phyloP scores from a whole-genome alignment of 495 filamentous ascomycete species.

The Hypomontagnella monticulosa region DNA sequence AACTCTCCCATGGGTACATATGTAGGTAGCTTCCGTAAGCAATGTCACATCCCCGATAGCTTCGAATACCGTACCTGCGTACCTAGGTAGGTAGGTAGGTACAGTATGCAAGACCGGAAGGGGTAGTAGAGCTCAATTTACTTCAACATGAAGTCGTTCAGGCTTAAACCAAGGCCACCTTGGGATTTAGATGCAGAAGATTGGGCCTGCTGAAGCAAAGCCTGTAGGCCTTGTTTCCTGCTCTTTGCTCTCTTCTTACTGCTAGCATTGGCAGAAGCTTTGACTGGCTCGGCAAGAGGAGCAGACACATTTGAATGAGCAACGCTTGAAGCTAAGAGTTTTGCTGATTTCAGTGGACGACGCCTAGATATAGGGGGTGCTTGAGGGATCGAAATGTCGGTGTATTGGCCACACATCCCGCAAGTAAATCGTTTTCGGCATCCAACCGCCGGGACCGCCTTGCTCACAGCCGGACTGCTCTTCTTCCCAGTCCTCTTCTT shows the following conservation, averaged over 20 bases:
- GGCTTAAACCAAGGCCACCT: conserved; percentile 56
- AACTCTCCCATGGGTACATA: conserved; percentile 10
- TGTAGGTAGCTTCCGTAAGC: conserved; percentile 25
- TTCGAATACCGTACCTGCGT: background rate
- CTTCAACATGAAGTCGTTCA: conserved; percentile 63
- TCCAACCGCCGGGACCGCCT: background rate
- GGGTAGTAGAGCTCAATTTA: conserved; percentile 37
- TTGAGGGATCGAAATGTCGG: conserved; percentile 48
- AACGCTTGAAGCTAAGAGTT: background rate
- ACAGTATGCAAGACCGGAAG: background rate
- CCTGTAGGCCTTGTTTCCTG: conserved; percentile 63
- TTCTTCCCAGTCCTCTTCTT: conserved; percentile 22
- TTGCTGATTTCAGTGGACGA: conserved; percentile 9
- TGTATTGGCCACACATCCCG: conserved; percentile 53
- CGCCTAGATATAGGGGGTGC: conserved; percentile 48
- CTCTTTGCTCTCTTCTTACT: conserved; percentile 65
- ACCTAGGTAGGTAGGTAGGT: background rate
- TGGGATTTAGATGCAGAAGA: conserved; percentile 44
- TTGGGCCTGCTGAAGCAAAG: conserved; percentile 57
- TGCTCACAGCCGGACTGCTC: conserved; percentile 5
- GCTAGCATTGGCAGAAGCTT: conserved; percentile 53
- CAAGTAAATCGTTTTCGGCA: conserved; percentile 56
- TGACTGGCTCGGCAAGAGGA: conserved; percentile 19
- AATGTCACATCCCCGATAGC: conserved; percentile 1
- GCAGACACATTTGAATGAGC: background rate